Conservation (phyloP, 768 basidiomycete genomes). For the Naganishia randhawae region DNA sequence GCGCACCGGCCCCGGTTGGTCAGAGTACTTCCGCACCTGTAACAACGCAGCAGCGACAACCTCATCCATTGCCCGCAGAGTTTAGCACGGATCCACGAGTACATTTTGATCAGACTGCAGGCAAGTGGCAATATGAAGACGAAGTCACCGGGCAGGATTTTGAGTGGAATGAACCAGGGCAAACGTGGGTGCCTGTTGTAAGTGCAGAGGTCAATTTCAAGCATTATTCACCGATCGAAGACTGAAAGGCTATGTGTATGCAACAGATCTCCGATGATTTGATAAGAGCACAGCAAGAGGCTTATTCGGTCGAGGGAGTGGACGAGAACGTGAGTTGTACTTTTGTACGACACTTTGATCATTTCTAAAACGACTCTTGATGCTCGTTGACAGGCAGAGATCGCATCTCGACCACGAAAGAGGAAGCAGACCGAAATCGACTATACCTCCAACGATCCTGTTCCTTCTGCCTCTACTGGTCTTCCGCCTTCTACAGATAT, state of each 20-base stretch:
- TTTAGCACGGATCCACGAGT: constrained; percentile 80
- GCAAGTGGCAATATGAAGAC: constrained; percentile 84
- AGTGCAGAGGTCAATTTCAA: constrained; percentile 45
- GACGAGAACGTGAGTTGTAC: constrained; percentile 76
- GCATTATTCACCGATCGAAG: background rate
- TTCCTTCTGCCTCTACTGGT: constrained; percentile 29
- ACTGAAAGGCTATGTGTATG: background rate
- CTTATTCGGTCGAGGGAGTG: constrained; percentile 85
- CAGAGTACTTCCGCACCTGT: background rate
- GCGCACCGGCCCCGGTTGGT: background rate
- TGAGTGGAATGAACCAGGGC: constrained; percentile 76
- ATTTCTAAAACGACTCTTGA: background rate
- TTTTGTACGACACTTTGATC: background rate
- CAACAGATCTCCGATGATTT: constrained; percentile 60
- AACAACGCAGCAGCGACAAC: background rate
- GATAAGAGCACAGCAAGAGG: constrained; percentile 84
- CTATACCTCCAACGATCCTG: constrained; percentile 62
- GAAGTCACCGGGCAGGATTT: constrained; percentile 77
- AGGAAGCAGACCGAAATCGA: constrained; percentile 56
- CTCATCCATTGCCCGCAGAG: constrained; percentile 36
- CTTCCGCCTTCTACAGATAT: background rate
- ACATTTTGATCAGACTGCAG: constrained; percentile 69
- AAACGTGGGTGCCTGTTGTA: constrained; percentile 79
- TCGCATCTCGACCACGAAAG: constrained; percentile 63
- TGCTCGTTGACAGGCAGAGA: constrained; percentile 62